Evolutionary conservation across 2,329 filamentous ascomycete genomes (phyloP).

Genomic region (Incumbomyces delicatus): DNA sequence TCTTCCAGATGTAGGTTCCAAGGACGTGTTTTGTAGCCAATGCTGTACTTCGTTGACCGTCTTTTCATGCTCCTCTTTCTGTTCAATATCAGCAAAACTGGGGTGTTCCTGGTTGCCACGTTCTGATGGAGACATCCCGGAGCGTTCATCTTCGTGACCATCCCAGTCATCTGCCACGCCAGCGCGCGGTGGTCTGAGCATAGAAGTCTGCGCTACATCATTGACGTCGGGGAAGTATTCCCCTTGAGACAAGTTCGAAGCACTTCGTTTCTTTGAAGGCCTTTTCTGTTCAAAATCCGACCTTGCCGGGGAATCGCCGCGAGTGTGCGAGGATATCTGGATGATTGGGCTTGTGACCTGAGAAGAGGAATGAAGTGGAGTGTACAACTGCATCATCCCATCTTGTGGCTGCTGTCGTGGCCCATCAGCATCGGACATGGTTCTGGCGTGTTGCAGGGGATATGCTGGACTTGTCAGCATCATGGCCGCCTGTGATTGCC

Average conservation of each 20-base stretch:
- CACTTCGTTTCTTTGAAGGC: slow-evolving; percentile 21
- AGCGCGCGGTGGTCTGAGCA: slow-evolving; percentile 14
- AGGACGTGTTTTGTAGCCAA: slow-evolving; percentile 43
- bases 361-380: slow-evolving; percentile 12
- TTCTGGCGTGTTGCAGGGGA: background rate
- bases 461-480: background rate
- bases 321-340: slow-evolving; percentile 33
- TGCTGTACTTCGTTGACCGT: slow-evolving; percentile 45
- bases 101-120: slow-evolving; percentile 36
- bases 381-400: slow-evolving; percentile 13
- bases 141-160: slow-evolving; percentile 27
- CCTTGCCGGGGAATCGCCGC: slow-evolving; percentile 35
- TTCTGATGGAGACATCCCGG: slow-evolving; percentile 38
- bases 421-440: background rate
- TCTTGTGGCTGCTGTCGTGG: slow-evolving; percentile 1
- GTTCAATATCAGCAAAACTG: slow-evolving; percentile 42
- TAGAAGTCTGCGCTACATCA: slow-evolving; percentile 9
- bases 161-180: slow-evolving; percentile 4
- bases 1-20: slow-evolving; percentile 24
- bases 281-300: slow-evolving; percentile 16
- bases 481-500: background rate
- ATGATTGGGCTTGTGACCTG: slow-evolving; percentile 33
- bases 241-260: slow-evolving; percentile 10
- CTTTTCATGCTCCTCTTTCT: slow-evolving; percentile 37
- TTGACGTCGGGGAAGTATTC: background rate